Evolutionary conservation across 1,284 basidiomycete genomes (phyloP).

Genomic region (Fomitopsis palustris): DNA sequence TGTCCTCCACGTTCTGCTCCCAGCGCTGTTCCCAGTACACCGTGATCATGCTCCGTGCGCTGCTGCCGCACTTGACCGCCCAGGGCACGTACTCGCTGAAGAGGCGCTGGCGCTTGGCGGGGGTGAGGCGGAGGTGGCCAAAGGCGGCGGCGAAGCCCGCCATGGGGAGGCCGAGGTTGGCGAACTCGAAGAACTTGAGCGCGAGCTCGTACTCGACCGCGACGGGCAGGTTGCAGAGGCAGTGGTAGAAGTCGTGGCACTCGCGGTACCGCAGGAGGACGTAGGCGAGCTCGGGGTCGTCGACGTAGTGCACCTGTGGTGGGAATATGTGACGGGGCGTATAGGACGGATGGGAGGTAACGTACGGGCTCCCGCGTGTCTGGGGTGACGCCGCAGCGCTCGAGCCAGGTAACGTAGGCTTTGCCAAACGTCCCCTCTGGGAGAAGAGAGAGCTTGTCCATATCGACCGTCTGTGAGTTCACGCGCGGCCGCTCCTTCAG

Average conservation of each 20-base stretch:
- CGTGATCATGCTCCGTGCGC: conserved; percentile 75
- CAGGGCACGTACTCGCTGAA: conserved; percentile 85
- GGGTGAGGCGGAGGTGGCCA: conserved; percentile 62
- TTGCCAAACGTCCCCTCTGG: conserved; percentile 84
- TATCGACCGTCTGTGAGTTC: conserved; percentile 75
- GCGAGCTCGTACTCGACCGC: conserved; percentile 92
- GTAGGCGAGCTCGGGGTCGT: conserved; percentile 91
- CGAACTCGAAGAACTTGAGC: conserved; percentile 93
- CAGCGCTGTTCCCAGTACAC: conserved; percentile 97
- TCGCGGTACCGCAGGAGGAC: conserved; percentile 98
- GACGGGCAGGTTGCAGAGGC: conserved; percentile 84
- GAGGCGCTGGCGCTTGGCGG: conserved; percentile 52
- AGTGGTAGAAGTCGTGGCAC: conserved; percentile 96
- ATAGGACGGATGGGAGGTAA: conserved; percentile 3
- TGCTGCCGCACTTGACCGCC: conserved; percentile 82
- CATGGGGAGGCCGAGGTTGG: conserved; percentile 91
- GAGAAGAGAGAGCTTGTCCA: conserved; percentile 62
- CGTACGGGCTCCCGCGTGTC: conserved; percentile 90
- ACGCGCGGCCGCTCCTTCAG: conserved; percentile 84
- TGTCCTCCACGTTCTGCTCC: conserved; percentile 77
- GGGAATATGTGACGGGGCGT: not conserved
- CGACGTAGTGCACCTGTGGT: conserved; percentile 85
- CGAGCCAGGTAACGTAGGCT: conserved; percentile 90
- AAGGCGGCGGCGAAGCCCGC: conserved; percentile 80
- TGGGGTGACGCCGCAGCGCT: conserved; percentile 88